Evolutionary conservation across 192 early-diverging fungal species (phyloP).

Genomic region (Rhizoclosmatium sp.): DNA sequence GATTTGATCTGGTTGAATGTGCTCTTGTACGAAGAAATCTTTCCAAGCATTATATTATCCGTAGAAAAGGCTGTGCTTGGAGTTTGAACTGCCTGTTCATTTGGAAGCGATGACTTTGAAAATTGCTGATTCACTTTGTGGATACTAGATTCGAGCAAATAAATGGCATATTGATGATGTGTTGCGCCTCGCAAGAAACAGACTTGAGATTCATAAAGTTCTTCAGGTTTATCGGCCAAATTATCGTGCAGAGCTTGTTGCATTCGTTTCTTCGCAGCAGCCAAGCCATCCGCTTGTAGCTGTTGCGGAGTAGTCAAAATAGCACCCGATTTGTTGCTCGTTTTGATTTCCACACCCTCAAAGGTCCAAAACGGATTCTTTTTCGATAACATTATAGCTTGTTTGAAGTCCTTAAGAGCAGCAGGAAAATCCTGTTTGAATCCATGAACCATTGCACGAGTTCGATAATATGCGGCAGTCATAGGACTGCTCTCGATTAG

Average conservation of each 20-base stretch:
- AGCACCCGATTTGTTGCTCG: neutral
- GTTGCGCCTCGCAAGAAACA: constrained; percentile 52
- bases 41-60: constrained; percentile 28
- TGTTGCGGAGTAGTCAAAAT: neutral
- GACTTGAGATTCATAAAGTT: constrained; percentile 42
- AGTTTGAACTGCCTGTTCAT: constrained; percentile 29
- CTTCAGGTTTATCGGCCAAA: constrained; percentile 34
- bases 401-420: constrained; percentile 45
- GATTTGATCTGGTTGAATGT: neutral
- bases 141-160: constrained; percentile 44
- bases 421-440: constrained; percentile 51
- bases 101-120: neutral
- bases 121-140: constrained; percentile 41
- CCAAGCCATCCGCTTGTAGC: neutral
- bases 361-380: neutral
- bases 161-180: constrained; percentile 52
- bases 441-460: constrained; percentile 51
- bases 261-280: neutral
- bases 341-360: neutral
- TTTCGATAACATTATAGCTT: constrained; percentile 35
- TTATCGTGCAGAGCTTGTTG: neutral
- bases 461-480: constrained; percentile 47
- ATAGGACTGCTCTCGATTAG: constrained; percentile 36
- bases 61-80: constrained; percentile 38
- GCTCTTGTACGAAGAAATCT: constrained; percentile 19